Percentiles rank a stretch among this genome's conserved stretches.
These are phyloP conservation scores for Fusarium brevicatenulatum DNA, from an alignment of 2,329 filamentous ascomycete species.

Conservation along the genomic window DNA sequence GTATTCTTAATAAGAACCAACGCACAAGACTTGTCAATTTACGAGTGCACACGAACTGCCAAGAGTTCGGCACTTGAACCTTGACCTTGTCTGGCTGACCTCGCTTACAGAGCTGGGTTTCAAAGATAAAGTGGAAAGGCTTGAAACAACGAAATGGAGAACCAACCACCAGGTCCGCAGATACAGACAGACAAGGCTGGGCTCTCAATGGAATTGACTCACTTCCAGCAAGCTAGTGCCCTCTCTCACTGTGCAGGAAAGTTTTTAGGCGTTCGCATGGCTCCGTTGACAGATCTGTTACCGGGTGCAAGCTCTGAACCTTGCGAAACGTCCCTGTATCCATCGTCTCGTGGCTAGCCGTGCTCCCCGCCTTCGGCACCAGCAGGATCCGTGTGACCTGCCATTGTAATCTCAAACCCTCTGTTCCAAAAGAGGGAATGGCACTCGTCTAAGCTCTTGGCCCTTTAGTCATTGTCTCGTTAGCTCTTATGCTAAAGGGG, in stretches of 20 bases:
- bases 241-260: not conserved
- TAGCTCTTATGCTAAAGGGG: not conserved
- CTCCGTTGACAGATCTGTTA: constrained; percentile 30
- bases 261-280: not conserved
- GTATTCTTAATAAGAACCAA: not conserved
- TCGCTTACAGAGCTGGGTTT: constrained; percentile 37
- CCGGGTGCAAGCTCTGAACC: constrained; percentile 20
- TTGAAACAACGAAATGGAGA: constrained; percentile 34
- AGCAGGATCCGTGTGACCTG: constrained; percentile 30
- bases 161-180: constrained; percentile 17
- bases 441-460: not conserved
- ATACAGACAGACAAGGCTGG: not conserved
- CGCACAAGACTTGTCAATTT: not conserved
- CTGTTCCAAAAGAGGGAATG: constrained; percentile 17
- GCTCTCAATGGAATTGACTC: not conserved
- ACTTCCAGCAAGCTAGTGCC: not conserved
- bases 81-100: constrained; percentile 8
- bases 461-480: constrained; percentile 1
- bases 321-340: constrained; percentile 20
- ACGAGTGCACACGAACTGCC: not conserved
- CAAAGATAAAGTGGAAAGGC: constrained; percentile 11
- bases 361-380: constrained; percentile 28
- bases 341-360: constrained; percentile 23
- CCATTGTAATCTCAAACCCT: constrained; percentile 35
- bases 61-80: constrained; percentile 22